Evolutionary conservation across 805 yeast species (phyloP), one percentile per base, ranked within the genome.

Genomic region (Yarrowia sp.): DNA sequence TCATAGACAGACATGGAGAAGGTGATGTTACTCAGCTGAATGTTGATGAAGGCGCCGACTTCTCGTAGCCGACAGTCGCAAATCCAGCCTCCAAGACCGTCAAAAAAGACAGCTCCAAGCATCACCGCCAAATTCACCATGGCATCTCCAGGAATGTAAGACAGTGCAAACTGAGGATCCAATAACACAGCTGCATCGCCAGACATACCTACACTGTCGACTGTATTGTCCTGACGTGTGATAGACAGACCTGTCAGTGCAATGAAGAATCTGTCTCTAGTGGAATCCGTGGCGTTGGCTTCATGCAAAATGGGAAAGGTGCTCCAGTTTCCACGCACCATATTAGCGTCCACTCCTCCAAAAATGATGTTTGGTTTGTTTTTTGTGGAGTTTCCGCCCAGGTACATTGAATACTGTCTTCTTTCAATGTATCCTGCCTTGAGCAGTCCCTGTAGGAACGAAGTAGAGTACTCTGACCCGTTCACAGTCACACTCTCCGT

Each of bases 1-100:
- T 63, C 67, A 22, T 63, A 63, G 5, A 63, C 67, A 8, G 67
- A 63, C 55, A 63, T 49, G 45, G 67, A 63, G 26, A 63, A 63
- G 11, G 67, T 63, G 40, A 26, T 32, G 40, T 48, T 48, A 14
- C 56, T 38, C 15, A 63, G 56, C 48, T 63, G 67, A 22, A 63
- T 63, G 56, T 63, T 63, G 16, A 63, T 49, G 48, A 63, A 63
- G 0, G 67, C 67, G 8, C 56, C 56, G 2, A 48, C 56, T 15
- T 63, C 48, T 41, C 56, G 46, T 1, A 48, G 48, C 22, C 48
- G 32, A n/a, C 67, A 63, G 48, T 48, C 56, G 10, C 55, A 49
- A 14, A 48, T 38, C 67, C 67, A 63, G 2, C 45, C 56, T 8
- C 67, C 67, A 22, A 63, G 19, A 5, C 56, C 56, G 32, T 63